Conservation (phyloP, 805 yeast genomes). For the Groenewaldozyma salmanticensis region DNA sequence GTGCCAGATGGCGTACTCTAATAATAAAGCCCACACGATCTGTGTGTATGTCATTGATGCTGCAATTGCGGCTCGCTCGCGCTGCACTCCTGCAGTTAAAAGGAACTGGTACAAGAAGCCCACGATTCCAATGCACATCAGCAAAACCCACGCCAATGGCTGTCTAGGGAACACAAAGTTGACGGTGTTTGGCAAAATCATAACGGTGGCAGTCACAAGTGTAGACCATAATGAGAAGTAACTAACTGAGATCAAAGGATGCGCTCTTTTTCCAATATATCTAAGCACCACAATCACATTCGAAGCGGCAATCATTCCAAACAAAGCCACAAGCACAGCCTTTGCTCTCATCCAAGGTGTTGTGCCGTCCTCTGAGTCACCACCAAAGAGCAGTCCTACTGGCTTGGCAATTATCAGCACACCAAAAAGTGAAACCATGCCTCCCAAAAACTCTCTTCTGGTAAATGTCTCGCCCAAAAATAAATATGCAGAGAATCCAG, state of each 20-base stretch:
- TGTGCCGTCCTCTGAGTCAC: conserved; percentile 11
- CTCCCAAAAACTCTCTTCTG: conserved; percentile 57
- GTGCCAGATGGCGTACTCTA: conserved; percentile 37
- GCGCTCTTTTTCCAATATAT: conserved; percentile 67
- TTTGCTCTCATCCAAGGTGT: conserved; percentile 33
- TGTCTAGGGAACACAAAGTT: conserved; percentile 52
- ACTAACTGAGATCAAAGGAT: conserved; percentile 70
- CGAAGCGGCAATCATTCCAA: conserved; percentile 64
- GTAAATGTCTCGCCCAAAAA: conserved; percentile 60
- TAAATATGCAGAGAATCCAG: conserved; percentile 64
- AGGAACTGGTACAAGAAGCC: conserved; percentile 80
- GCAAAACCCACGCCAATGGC: conserved; percentile 55
- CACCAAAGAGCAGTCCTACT: conserved; percentile 49
- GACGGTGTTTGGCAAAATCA: conserved; percentile 45
- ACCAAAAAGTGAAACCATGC: conserved; percentile 58
- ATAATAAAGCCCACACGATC: conserved; percentile 64
- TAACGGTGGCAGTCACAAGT: conserved; percentile 43
- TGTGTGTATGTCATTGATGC: conserved; percentile 68
- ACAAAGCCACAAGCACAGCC: conserved; percentile 54
- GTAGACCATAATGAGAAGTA: conserved; percentile 59
- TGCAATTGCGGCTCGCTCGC: conserved; percentile 70
- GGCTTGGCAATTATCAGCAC: conserved; percentile 80
- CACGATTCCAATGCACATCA: conserved; percentile 53
- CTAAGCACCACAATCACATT: conserved; percentile 61
- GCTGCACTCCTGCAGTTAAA: conserved; percentile 72